These are phyloP conservation scores for Grigorovia jiainica DNA, from an alignment of 805 yeast species.

Conservation along the genomic window DNA sequence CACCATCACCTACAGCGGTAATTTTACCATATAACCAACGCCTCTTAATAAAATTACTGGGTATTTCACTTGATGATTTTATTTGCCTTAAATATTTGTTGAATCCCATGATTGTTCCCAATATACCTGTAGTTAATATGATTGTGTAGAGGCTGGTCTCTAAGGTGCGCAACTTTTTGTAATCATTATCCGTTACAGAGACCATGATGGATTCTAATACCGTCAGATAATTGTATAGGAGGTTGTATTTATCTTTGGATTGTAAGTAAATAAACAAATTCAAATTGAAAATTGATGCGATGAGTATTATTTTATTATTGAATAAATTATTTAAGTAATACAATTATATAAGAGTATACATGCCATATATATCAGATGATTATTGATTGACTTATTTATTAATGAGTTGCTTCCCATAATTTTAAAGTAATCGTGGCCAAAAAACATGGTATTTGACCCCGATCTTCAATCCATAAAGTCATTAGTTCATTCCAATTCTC, in stretches of 20 bases:
- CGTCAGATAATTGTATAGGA: too few species aligned
- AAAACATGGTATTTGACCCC: conserved; percentile 66
- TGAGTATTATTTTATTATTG: too few species aligned
- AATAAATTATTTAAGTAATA: too few species aligned
- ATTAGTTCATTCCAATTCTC: conserved; percentile 43
- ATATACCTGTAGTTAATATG: conserved; percentile 20
- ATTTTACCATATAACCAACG: conserved; percentile 59
- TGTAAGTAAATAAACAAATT: too few species aligned
- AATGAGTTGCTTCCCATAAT: conserved; percentile 39
- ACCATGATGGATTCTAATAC: too few species aligned
- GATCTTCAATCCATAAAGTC: conserved; percentile 56
- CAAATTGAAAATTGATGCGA: too few species aligned
- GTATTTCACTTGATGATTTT: conserved; percentile 42
- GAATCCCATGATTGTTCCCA: conserved; percentile 39
- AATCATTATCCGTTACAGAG: too few species aligned
- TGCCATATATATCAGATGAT: too few species aligned
- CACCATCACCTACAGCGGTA: conserved; percentile 91
- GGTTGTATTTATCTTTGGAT: too few species aligned
- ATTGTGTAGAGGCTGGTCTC: not conserved
- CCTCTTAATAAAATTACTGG: conserved; percentile 34
- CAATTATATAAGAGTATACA: too few species aligned
- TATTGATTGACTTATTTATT: not conserved
- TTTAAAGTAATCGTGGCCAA: conserved; percentile 64
- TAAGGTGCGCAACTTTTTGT: not conserved
- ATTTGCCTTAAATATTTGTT: conserved; percentile 40